phyloP scores from a whole-genome alignment of 225 moss, liverwort and hornwort species.

The Antitrichia curtipendula region DNA sequence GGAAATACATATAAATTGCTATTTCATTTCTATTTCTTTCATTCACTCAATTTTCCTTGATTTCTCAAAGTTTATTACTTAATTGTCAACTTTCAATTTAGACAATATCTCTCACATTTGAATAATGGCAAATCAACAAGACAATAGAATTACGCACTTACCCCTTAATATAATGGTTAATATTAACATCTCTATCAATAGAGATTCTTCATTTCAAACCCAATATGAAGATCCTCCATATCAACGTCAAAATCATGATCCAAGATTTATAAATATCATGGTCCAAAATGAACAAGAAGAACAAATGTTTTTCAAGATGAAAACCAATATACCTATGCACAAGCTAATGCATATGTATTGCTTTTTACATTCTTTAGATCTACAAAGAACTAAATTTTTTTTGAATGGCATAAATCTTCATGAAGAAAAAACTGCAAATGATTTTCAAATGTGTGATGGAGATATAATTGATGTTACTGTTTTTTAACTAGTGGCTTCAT shows the following conservation, averaged over 20 bases:
- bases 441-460: background rate
- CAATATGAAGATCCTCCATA: background rate
- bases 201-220: background rate
- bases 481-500: background rate
- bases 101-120: background rate
- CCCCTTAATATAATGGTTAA: rapidly evolving
- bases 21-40: background rate
- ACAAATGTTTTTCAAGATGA: background rate
- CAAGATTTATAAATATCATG: no score
- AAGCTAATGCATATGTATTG: background rate
- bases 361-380: background rate
- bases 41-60: background rate
- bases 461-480: background rate
- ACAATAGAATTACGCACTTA: background rate
- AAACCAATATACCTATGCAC: background rate
- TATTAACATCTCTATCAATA: background rate
- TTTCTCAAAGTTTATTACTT: background rate
- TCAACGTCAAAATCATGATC: background rate
- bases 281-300: background rate
- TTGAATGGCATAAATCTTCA: background rate
- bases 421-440: background rate
- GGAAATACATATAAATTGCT: background rate
- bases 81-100: no score
- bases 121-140: background rate
- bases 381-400: background rate